phyloP scores from a whole-genome alignment of 805 yeast species.

The Candida piceae region DNA sequence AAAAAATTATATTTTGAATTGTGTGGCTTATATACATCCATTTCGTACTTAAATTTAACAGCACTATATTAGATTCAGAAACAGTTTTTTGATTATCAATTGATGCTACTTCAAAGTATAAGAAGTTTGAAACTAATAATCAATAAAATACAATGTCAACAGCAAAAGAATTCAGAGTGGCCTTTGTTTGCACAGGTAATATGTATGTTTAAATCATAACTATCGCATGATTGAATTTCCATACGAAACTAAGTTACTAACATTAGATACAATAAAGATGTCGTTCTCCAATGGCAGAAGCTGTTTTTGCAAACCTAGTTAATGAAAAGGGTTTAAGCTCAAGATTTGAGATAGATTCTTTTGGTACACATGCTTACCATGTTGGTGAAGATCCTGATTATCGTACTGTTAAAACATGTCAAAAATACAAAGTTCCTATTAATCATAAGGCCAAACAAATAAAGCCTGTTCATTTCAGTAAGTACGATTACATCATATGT shows the following conservation, averaged over 20 bases:
- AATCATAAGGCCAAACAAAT: conserved; percentile 74
- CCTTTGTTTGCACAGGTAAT: conserved; percentile 88
- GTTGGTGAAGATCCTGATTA: conserved; percentile 78
- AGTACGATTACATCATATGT: conserved; percentile 64
- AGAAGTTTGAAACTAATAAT: too few relatives aligned
- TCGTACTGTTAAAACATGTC: conserved; percentile 65
- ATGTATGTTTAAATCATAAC: too few relatives aligned
- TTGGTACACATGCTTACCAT: conserved; percentile 85
- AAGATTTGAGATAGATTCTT: conserved; percentile 69
- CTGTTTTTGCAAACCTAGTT: conserved; percentile 70
- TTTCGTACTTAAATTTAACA: too few relatives aligned
- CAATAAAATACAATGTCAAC: conserved; percentile 3
- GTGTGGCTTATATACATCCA: too few relatives aligned
- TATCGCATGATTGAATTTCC: too few relatives aligned
- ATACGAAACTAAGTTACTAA: too few relatives aligned
- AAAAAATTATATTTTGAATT: too few relatives aligned
- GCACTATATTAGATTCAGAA: too few relatives aligned
- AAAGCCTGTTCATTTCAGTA: conserved; percentile 40
- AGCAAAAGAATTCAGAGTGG: conserved; percentile 41
- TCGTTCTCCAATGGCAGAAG: conserved; percentile 98
- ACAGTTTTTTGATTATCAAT: too few relatives aligned
- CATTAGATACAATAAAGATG: conserved; percentile 42
- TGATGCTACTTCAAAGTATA: too few relatives aligned
- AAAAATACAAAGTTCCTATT: conserved; percentile 66
- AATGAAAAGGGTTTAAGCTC: conserved; percentile 39